Conservation (phyloP, 2,329 filamentous ascomycete genomes). For the Phyllosticta capitalensis region DNA sequence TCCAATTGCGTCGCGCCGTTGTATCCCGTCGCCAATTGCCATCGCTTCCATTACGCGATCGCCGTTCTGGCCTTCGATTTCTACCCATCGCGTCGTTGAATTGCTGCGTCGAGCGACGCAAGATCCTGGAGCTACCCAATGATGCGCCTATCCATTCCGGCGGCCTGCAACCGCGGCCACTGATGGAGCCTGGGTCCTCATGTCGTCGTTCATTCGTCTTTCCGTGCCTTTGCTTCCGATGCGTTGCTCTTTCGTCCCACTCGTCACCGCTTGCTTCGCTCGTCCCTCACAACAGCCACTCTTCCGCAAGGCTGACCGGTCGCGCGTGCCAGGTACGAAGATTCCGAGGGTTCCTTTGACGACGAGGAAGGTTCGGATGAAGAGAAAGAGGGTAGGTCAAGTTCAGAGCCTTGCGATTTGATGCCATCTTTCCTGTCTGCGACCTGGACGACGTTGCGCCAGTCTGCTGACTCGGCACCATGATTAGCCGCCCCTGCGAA, state of each 20-base stretch:
- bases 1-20: slow-evolving; percentile 3
- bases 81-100: not conserved
- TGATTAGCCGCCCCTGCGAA: slow-evolving; percentile 15
- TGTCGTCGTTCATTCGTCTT: not conserved
- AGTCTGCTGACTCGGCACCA: not conserved
- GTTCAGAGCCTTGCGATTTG: slow-evolving; percentile 1
- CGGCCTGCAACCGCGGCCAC: not conserved
- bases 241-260: not conserved
- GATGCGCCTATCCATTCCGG: too few species aligned
- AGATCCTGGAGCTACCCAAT: not conserved
- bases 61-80: not conserved
- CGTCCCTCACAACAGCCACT: not conserved
- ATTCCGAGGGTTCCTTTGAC: slow-evolving; percentile 10
- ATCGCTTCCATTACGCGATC: slow-evolving; percentile 1
- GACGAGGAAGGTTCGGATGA: slow-evolving; percentile 11
- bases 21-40: slow-evolving; percentile 1
- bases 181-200: not conserved
- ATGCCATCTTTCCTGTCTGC: not conserved
- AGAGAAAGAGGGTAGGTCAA: slow-evolving; percentile 2
- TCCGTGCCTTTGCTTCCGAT: not conserved
- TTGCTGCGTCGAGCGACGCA: not conserved
- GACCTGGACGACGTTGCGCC: not conserved
- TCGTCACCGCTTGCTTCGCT: not conserved
- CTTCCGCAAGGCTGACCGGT: slow-evolving; percentile 3
- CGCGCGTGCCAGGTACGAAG: slow-evolving; percentile 10